Evolutionary conservation across 2,329 filamentous ascomycete genomes (phyloP).

Genomic region (Aspergillus floridensis): DNA sequence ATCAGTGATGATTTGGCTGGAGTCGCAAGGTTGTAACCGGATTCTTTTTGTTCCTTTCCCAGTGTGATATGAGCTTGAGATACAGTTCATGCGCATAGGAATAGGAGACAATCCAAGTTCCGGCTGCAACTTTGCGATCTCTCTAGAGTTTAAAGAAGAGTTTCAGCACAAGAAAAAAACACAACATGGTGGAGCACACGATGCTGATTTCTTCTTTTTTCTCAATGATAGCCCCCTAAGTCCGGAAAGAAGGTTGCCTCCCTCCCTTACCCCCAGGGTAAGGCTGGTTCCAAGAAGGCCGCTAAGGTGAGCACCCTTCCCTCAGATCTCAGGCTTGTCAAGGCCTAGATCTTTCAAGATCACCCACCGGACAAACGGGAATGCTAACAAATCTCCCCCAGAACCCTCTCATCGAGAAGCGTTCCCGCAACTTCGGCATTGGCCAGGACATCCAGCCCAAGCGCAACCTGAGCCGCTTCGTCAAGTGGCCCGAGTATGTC

Average conservation of each 20-base stretch:
- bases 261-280: slow-evolving; percentile 92
- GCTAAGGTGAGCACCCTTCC: slow-evolving; percentile 72
- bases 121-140: slow-evolving; percentile 49
- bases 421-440: slow-evolving; percentile 95
- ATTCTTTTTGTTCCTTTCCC: not conserved
- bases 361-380: no score
- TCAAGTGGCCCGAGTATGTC: slow-evolving; percentile 99
- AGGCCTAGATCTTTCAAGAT: no score
- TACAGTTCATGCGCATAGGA: not conserved
- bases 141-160: slow-evolving; percentile 73
- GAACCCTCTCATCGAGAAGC: slow-evolving; percentile 99
- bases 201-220: slow-evolving; percentile 81
- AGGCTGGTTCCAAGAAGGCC: slow-evolving; percentile 88
- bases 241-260: slow-evolving; percentile 94
- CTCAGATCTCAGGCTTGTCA: no score
- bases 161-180: slow-evolving; percentile 60
- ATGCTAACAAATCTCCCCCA: slow-evolving; percentile 43
- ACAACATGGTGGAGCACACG: slow-evolving; percentile 67
- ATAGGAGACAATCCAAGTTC: slow-evolving; percentile 48
- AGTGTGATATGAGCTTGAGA: not conserved
- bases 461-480: slow-evolving; percentile 95
- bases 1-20: slow-evolving; percentile 54
- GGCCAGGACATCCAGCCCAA: slow-evolving; percentile 97
- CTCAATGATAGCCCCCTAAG: slow-evolving; percentile 99
- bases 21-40: slow-evolving; percentile 51